A percentile compares a stretch with the other conserved stretches of the same genome.
Conservation (phyloP, 768 basidiomycete species). For the Amanita phalloides region DNA sequence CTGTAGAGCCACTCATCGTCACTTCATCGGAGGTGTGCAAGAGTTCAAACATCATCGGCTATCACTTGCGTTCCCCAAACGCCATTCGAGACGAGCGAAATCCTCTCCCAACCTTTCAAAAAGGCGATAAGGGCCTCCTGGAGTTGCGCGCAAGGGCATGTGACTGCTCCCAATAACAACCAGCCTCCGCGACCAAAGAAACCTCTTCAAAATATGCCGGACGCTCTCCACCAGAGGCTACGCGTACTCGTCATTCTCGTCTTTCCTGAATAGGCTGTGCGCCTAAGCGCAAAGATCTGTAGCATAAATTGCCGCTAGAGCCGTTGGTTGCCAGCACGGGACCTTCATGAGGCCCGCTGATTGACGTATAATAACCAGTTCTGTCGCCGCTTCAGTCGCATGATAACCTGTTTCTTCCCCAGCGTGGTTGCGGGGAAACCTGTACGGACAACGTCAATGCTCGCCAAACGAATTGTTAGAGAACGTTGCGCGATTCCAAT, state of each 20-base stretch:
- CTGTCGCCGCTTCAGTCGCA: neutral
- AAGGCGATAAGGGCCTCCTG: neutral
- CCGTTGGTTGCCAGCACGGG: neutral
- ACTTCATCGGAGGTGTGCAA: neutral
- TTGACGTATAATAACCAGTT: conserved; percentile 1
- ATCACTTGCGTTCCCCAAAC: neutral
- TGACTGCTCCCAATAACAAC: neutral
- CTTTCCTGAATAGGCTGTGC: conserved; percentile 4
- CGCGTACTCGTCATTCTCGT: neutral
- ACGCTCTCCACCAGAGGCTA: neutral
- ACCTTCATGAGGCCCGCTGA: neutral
- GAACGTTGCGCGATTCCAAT: neutral
- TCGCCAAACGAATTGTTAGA: neutral
- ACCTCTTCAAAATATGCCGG: conserved; percentile 1
- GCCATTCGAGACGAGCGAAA: neutral
- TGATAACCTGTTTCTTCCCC: neutral
- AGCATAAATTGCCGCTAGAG: conserved; percentile 3
- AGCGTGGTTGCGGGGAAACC: neutral
- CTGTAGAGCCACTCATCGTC: neutral
- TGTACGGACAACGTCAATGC: neutral
- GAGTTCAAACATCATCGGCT: neutral
- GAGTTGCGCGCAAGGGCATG: neutral
- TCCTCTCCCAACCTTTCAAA: neutral
- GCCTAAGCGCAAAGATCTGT: conserved; percentile 5
- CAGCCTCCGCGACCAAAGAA: neutral